Evolutionary conservation across 345 rosid species (phyloP).

Genomic region (Eucalyptus camaldulensis): DNA sequence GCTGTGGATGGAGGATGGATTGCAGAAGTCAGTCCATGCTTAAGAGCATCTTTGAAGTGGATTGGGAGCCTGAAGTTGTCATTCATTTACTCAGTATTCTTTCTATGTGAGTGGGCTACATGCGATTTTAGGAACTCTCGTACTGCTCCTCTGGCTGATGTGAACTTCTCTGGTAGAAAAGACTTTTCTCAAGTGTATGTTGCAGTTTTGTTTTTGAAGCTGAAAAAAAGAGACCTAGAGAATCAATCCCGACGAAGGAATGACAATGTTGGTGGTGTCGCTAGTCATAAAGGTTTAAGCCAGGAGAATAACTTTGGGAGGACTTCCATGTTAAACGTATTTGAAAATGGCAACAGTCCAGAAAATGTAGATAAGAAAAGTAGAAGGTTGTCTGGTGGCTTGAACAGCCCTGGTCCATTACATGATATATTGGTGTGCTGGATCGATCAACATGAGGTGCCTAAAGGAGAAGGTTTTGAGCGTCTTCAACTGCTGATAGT

Average conservation of each 20-base stretch:
- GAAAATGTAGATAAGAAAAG: slow-evolving; percentile 3
- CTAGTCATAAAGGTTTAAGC: slow-evolving; percentile 8
- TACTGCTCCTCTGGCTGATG: slow-evolving; percentile 35
- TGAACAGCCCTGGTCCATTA: slow-evolving; percentile 87
- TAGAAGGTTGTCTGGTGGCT: slow-evolving; percentile 25
- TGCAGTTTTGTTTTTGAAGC: slow-evolving; percentile 69
- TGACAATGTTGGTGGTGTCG: slow-evolving; percentile 18
- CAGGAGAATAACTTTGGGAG: slow-evolving; percentile 12
- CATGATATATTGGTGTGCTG: slow-evolving; percentile 95
- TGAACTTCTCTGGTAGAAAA: slow-evolving; percentile 73
- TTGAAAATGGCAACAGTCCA: slow-evolving; percentile 10
- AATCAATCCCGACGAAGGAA: slow-evolving; percentile 15
- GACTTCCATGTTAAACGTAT: slow-evolving; percentile 9
- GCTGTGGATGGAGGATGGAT: slow-evolving; percentile 77
- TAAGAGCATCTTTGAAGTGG: slow-evolving; percentile 84
- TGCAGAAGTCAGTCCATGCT: slow-evolving; percentile 69
- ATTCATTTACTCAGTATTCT: slow-evolving; percentile 66
- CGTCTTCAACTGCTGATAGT: slow-evolving; percentile 58
- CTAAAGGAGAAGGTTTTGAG: slow-evolving; percentile 62
- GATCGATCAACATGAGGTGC: slow-evolving; percentile 94
- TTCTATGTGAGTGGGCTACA: slow-evolving; percentile 98
- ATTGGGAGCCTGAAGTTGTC: slow-evolving; percentile 56
- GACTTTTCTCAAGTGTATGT: slow-evolving; percentile 75
- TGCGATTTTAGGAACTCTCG: slow-evolving; percentile 89
- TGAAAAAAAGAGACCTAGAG: slow-evolving; percentile 51